Evolutionary conservation across 208 protist species (phyloP).

Genomic region (Acanthamoeba sp.): DNA sequence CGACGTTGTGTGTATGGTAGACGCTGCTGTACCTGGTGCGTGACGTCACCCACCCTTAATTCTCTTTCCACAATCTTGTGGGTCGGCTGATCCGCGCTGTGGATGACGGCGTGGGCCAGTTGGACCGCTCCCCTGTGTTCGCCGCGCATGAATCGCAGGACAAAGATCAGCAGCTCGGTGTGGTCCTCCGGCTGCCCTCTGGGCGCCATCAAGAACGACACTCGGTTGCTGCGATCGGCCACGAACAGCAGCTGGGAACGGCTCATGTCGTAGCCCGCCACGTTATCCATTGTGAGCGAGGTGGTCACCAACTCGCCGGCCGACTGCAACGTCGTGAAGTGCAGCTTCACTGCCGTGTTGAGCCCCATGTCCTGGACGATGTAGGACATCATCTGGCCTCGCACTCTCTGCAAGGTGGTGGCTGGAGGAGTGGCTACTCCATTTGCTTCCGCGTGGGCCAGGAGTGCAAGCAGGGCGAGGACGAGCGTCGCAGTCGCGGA

Average conservation of each 20-base stretch:
- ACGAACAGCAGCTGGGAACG: neutral
- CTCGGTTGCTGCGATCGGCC: neutral
- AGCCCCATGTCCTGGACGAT: neutral
- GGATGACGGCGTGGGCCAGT: neutral
- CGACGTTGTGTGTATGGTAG: neutral
- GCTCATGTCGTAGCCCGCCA: neutral
- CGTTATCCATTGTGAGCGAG: neutral
- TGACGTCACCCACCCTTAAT: neutral
- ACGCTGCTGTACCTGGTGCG: neutral
- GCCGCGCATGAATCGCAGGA: neutral
- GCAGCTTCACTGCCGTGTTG: neutral
- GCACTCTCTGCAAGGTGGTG: neutral
- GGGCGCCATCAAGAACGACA: neutral
- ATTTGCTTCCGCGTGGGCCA: too few species aligned
- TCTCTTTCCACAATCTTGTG: neutral
- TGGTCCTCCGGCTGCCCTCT: neutral
- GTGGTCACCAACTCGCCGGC: neutral
- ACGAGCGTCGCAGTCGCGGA: too few species aligned
- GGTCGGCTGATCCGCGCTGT: neutral
- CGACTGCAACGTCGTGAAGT: neutral
- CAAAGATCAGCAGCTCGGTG: neutral
- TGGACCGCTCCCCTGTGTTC: neutral
- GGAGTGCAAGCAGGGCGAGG: too few species aligned
- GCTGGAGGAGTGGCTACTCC: neutral
- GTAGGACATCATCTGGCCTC: neutral